These are phyloP conservation scores for Calocera viscosa DNA, from an alignment of 768 basidiomycete genomes.

Conservation along the genomic window DNA sequence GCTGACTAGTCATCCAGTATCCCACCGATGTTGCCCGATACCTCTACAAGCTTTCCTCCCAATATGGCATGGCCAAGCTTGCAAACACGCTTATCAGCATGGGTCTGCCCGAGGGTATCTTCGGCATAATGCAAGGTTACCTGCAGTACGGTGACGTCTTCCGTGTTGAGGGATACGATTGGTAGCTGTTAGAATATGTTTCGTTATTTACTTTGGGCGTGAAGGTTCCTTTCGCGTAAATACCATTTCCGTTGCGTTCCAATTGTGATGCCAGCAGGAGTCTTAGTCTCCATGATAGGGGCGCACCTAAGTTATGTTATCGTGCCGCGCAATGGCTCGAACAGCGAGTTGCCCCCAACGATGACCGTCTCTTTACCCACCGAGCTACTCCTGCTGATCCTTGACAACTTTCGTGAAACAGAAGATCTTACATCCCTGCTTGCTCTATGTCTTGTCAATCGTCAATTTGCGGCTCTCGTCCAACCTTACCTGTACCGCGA, in stretches of 20 bases:
- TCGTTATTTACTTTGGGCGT: conserved; percentile 10
- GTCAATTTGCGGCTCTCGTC: not conserved
- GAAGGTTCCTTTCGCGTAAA: not conserved
- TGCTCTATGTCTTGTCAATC: not conserved
- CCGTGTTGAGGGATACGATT: conserved; percentile 53
- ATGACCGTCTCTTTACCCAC: not conserved
- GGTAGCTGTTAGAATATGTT: conserved; percentile 12
- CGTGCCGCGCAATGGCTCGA: too few species aligned
- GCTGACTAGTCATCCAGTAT: conserved; percentile 39
- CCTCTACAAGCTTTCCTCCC: conserved; percentile 85
- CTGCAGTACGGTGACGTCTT: conserved; percentile 77
- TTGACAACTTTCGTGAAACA: not conserved
- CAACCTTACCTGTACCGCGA: not conserved
- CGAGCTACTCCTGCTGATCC: not conserved
- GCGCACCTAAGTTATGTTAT: not conserved
- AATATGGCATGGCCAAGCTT: conserved; percentile 90
- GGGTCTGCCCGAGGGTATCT: conserved; percentile 78
- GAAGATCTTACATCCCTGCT: not conserved
- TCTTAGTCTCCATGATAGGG: too few species aligned
- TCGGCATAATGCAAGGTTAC: conserved; percentile 88
- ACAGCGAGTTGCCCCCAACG: not conserved
- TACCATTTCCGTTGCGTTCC: not conserved
- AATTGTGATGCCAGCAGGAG: not conserved
- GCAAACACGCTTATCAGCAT: conserved; percentile 86
- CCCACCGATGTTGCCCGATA: conserved; percentile 81